Evolutionary conservation across 176 grass and related monocot genomes (phyloP).

Genomic region (Stipa capillata): DNA sequence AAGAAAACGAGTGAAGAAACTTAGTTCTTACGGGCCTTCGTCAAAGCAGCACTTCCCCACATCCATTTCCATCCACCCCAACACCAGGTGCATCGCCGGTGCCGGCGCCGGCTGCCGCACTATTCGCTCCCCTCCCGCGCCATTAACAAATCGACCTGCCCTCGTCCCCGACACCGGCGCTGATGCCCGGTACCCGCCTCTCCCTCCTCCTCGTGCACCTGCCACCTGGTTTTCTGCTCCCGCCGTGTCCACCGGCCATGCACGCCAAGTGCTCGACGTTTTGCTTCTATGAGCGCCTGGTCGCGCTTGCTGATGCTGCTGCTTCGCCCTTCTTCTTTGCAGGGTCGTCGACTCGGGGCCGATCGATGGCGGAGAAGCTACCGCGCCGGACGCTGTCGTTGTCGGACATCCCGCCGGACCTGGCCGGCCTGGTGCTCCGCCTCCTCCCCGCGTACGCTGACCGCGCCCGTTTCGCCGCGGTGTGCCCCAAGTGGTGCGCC

Average conservation of each 20-base stretch:
- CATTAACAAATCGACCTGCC: not conserved
- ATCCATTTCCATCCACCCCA: not conserved
- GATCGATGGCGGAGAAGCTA: not conserved
- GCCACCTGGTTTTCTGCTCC: not conserved
- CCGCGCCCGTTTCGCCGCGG: constrained; percentile 2
- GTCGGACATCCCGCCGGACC: constrained; percentile 11
- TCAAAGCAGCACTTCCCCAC: no score
- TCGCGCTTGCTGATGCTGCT: not conserved
- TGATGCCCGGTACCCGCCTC: not conserved
- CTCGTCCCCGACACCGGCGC: not conserved
- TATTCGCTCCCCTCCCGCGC: not conserved
- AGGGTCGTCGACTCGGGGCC: not conserved
- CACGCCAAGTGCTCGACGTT: constrained; percentile 1
- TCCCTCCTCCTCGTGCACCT: not conserved
- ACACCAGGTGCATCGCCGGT: not conserved
- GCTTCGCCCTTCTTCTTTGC: not conserved
- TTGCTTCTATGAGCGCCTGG: not conserved
- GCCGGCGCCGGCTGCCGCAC: not conserved
- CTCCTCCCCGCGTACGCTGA: not conserved
- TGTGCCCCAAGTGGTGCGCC: constrained; percentile 13
- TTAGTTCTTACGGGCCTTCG: no score
- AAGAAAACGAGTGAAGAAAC: no score
- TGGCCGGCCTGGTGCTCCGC: constrained; percentile 3
- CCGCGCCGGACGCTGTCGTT: not conserved
- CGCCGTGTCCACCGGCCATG: not conserved